Evolutionary conservation across 139 green algal species (phyloP), one percentile per base, ranked within the genome.

Genomic region (Ettlia oleoabundans): DNA sequence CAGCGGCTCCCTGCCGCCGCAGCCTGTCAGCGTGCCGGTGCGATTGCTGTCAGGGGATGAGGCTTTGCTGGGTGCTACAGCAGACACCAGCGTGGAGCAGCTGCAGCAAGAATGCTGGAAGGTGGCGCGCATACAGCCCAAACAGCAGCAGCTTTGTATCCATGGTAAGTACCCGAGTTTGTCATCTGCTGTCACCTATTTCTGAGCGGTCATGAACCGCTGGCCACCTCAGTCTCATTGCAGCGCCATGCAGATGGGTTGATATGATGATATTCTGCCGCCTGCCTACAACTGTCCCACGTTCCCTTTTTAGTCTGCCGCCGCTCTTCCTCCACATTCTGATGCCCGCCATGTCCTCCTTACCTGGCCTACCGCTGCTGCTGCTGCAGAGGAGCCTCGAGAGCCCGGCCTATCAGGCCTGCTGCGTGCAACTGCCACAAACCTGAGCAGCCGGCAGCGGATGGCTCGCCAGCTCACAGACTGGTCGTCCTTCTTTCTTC

Each of bases 401-500:
- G 30, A 38, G 35, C 28, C 52, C 13, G 38, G 21, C 24, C 73
- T 80, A 53, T 40, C 33, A 5, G 26, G 52, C 35, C 53, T 80
- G 22, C 65, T 72, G 65, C 55, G 55, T n/a, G 28, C 65, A 33
- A 42, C 65, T 22, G 73, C 52, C 33, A 5, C 9, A 33, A 47
- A 33, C 35, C 7, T 80, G 53, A 30, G 53, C 53, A 68, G 53
- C 73, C 37, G 53, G 26, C 53, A 80, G 33, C 73, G 41, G 33
- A 51, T 80, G 35, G 35, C 24, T 3, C 73, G 73, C 33, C 37
- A 67, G 35, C 73, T 80, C 33, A 28, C 37, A 10, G 73, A 80
- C 53, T 67, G 53, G 53, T 68, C 73, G 21, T 67, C 35, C 13
- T 80, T 80, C 52, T 42, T 80, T 8, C 26, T 80, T 33, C 35